Evolutionary conservation across 2,329 filamentous ascomycete genomes (phyloP).

Genomic region (Hypomyces perniciosus): DNA sequence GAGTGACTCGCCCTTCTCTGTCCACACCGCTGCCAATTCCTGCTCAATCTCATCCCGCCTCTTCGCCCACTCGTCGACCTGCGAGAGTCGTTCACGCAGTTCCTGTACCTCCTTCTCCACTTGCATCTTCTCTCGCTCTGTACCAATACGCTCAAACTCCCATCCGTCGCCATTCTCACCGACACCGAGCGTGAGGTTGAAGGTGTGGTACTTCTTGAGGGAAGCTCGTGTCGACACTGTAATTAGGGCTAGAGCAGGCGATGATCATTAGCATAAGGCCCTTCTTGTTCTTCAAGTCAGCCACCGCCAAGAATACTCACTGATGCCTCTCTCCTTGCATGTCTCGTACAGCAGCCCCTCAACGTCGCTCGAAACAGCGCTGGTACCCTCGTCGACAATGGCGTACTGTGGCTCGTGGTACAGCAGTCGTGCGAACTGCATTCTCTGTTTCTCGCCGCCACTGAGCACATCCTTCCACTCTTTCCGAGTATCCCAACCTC

Average conservation of each 20-base stretch:
- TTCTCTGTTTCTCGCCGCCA: constrained; percentile 93
- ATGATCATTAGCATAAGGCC: background rate
- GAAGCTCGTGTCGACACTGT: constrained; percentile 93
- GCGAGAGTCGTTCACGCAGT: constrained; percentile 68
- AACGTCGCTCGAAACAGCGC: constrained; percentile 88
- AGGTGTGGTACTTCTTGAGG: constrained; percentile 92
- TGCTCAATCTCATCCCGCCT: constrained; percentile 74
- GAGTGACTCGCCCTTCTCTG: constrained; percentile 44
- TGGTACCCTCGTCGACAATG: constrained; percentile 92
- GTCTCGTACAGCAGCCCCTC: constrained; percentile 90
- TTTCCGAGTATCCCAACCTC: constrained; percentile 93
- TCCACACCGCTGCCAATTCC: constrained; percentile 65
- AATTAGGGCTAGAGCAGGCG: constrained; percentile 59
- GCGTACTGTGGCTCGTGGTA: constrained; percentile 96
- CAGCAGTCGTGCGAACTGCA: constrained; percentile 81
- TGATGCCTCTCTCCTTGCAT: constrained; percentile 89
- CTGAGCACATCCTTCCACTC: constrained; percentile 99
- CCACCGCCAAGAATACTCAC: constrained; percentile 44
- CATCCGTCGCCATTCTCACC: constrained; percentile 80
- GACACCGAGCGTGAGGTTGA: constrained; percentile 76
- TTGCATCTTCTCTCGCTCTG: constrained; percentile 84
- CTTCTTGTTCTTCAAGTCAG: too few relatives aligned
- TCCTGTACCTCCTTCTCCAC: constrained; percentile 89
- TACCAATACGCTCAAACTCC: constrained; percentile 91
- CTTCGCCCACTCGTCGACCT: constrained; percentile 79